Conservation (phyloP, 164 flowering plant genomes). For the Magnolia officinalis region DNA sequence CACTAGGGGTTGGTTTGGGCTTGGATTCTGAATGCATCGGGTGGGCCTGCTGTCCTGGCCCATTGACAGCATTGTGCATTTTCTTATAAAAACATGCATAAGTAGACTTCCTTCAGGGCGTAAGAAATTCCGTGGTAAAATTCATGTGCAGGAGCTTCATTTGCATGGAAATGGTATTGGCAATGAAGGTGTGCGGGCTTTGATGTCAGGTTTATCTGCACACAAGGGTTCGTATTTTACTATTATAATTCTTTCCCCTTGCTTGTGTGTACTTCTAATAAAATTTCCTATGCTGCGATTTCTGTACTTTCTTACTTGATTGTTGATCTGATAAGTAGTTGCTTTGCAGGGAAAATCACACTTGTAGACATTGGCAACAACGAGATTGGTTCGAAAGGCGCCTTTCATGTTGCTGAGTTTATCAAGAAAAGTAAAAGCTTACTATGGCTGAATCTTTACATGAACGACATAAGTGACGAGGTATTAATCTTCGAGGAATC, state of each 20-base stretch:
- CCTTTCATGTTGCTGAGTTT: slow-evolving; percentile 80
- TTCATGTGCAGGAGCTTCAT: slow-evolving; percentile 66
- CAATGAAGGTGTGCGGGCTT: slow-evolving; percentile 83
- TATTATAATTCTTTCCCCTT: background rate
- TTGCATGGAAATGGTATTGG: slow-evolving; percentile 92
- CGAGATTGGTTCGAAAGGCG: slow-evolving; percentile 76
- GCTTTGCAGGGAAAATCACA: slow-evolving; percentile 52
- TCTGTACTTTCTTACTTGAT: background rate
- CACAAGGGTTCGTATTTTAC: slow-evolving; percentile 54
- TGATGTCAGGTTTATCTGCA: slow-evolving; percentile 66
- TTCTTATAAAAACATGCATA: background rate
- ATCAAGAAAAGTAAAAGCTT: slow-evolving; percentile 74
- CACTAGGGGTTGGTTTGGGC: too few relatives aligned
- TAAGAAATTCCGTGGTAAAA: background rate
- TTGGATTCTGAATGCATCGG: too few relatives aligned
- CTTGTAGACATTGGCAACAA: slow-evolving; percentile 81
- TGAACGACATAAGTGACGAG: slow-evolving; percentile 98
- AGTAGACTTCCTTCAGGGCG: background rate
- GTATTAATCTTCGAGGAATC: slow-evolving; percentile 27
- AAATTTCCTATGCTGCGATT: background rate
- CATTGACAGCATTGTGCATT: background rate
- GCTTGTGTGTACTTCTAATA: background rate
- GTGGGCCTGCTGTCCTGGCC: background rate
- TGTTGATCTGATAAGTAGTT: slow-evolving; percentile 15
- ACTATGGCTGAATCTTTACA: slow-evolving; percentile 74